phyloP scores from a whole-genome alignment of 331 rosid species.

The Prunus yedoensis region DNA sequence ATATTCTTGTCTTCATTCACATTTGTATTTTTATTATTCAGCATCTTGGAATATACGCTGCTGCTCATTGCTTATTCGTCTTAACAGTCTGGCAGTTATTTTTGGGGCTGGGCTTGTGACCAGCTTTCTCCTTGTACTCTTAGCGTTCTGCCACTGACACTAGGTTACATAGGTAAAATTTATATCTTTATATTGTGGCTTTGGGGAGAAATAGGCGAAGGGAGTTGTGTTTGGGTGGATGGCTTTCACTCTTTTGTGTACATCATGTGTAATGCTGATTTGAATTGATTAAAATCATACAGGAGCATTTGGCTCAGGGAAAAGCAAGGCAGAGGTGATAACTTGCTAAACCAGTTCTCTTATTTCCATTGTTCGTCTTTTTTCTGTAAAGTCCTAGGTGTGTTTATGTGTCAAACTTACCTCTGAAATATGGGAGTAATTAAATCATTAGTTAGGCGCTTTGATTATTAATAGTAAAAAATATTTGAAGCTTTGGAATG shows the following conservation, averaged over 20 bases:
- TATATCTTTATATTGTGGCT: background rate
- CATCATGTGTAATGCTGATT: conserved; percentile 21
- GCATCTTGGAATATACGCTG: conserved; percentile 13
- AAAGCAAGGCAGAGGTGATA: conserved; percentile 76
- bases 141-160: conserved; percentile 91
- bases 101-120: conserved; percentile 94
- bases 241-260: background rate
- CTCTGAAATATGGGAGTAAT: conserved; percentile 7
- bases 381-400: background rate
- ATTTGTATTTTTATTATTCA: background rate
- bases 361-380: background rate
- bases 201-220: background rate
- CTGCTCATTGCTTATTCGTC: conserved; percentile 22
- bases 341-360: conserved; percentile 17
- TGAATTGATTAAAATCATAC: conserved; percentile 29
- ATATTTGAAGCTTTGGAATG: background rate
- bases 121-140: conserved; percentile 97
- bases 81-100: conserved; percentile 80
- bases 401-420: conserved; percentile 6
- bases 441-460: conserved; percentile 1
- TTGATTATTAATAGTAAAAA: background rate
- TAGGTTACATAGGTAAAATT: conserved; percentile 87
- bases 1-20: conserved; percentile 12
- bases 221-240: background rate
- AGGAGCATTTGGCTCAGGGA: conserved; percentile 96